A percentile compares a stretch with the other conserved stretches of the same genome.
phyloP scores from a whole-genome alignment of 257 asterid genomes.

The Perilla frutescens region DNA sequence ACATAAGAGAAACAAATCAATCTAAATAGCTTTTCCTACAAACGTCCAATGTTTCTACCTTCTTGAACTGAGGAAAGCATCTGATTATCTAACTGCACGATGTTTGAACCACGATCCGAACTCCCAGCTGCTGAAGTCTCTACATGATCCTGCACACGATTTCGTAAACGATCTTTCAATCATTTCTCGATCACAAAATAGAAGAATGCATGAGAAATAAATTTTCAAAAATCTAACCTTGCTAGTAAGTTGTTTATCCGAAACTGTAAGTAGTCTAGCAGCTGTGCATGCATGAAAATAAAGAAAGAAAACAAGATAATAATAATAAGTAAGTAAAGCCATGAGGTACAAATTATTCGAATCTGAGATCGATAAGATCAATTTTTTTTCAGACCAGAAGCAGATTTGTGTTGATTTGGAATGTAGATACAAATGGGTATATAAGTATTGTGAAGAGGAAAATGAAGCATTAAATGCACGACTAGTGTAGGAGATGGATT shows the following conservation, averaged over 20 bases:
- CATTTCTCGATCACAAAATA: not conserved
- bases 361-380: constrained; percentile 10
- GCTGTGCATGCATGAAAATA: constrained; percentile 64
- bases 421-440: not conserved
- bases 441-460: constrained; percentile 33
- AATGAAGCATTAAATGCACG: constrained; percentile 66
- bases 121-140: not conserved
- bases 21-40: not conserved
- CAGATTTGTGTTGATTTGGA: constrained; percentile 16
- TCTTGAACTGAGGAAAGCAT: constrained; percentile 25
- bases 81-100: constrained; percentile 29
- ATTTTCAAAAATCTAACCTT: constrained; percentile 36
- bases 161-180: not conserved
- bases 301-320: constrained; percentile 42
- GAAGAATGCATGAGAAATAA: not conserved
- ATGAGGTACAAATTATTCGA: not conserved
- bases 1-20: no score
- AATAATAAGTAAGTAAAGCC: constrained; percentile 41
- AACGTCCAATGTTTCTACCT: constrained; percentile 38
- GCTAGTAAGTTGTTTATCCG: constrained; percentile 29
- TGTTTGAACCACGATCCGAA: constrained; percentile 13
- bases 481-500: constrained; percentile 42
- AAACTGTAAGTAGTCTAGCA: constrained; percentile 48
- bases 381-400: not conserved
- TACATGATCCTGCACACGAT: constrained; percentile 38